Conservation (phyloP, 306 rosid species). For the Fagus sylvatica region DNA sequence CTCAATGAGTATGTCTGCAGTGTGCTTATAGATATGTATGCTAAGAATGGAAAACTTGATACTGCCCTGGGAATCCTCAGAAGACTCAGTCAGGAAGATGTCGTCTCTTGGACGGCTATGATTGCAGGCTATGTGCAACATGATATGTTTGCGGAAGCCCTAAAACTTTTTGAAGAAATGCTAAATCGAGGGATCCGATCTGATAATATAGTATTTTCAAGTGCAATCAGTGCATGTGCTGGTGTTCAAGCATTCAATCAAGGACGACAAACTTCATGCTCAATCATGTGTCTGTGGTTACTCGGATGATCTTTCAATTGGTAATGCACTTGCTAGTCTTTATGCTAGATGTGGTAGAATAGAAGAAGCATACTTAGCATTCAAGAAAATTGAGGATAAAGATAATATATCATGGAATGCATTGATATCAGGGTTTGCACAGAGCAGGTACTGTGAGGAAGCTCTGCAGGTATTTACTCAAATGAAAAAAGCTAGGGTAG, state of each 20-base stretch:
- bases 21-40: constrained; percentile 88
- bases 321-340: constrained; percentile 84
- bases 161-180: constrained; percentile 72
- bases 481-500: constrained; percentile 59
- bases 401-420: constrained; percentile 83
- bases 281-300: constrained; percentile 69
- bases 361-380: constrained; percentile 62
- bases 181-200: constrained; percentile 56
- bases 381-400: constrained; percentile 52
- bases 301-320: constrained; percentile 65
- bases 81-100: constrained; percentile 58
- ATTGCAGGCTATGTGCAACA: constrained; percentile 80
- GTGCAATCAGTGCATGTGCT: constrained; percentile 81
- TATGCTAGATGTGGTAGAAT: constrained; percentile 80
- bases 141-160: constrained; percentile 66
- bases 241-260: constrained; percentile 72
- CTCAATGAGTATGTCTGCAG: constrained; percentile 73
- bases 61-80: constrained; percentile 62
- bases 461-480: constrained; percentile 60
- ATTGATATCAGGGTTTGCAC: constrained; percentile 78
- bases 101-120: constrained; percentile 92
- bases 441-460: constrained; percentile 73
- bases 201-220: constrained; percentile 80
- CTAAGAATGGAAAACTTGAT: constrained; percentile 69
- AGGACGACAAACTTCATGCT: constrained; percentile 83